These are phyloP conservation scores for Pleurotus tuber-regium DNA, from an alignment of 768 basidiomycete species.

Conservation along the genomic window DNA sequence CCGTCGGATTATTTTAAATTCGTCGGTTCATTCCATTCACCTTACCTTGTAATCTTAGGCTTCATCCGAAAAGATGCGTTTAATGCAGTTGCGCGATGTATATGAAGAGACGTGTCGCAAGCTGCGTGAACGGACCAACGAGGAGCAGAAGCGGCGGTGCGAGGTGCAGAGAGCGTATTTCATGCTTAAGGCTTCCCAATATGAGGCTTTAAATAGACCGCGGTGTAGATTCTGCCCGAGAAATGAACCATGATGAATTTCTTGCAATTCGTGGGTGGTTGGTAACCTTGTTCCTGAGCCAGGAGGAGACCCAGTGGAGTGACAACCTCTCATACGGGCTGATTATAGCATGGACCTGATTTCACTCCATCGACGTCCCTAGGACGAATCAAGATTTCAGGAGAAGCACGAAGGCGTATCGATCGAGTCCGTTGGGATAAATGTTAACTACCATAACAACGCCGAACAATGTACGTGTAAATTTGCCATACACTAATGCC, in stretches of 20 bases:
- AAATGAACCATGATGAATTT: not conserved
- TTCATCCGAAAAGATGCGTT: conserved; percentile 19
- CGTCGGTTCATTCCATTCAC: no score
- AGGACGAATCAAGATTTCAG: no score
- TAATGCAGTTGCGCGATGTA: conserved; percentile 18
- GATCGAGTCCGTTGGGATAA: conserved; percentile 13
- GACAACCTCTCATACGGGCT: no score
- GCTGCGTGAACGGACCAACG: conserved; percentile 14
- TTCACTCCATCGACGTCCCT: no score
- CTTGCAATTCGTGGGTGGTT: no score
- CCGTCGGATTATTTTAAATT: not conserved
- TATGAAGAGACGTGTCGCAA: conserved; percentile 14
- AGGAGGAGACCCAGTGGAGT: no score
- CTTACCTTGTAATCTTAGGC: no score
- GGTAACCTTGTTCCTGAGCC: no score
- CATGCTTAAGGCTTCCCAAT: not conserved
- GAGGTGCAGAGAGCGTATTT: conserved; percentile 10
- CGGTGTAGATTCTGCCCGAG: not conserved
- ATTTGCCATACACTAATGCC: not conserved
- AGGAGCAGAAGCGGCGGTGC: conserved; percentile 17
- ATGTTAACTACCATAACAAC: conserved; percentile 15
- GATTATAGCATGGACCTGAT: no score
- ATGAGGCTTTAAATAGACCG: not conserved
- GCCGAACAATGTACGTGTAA: conserved; percentile 31
- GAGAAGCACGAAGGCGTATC: conserved; percentile 17